Base-by-base conservation (phyloP, 2,329 filamentous ascomycete genomes). In the Fusarium camptoceras region DNA sequence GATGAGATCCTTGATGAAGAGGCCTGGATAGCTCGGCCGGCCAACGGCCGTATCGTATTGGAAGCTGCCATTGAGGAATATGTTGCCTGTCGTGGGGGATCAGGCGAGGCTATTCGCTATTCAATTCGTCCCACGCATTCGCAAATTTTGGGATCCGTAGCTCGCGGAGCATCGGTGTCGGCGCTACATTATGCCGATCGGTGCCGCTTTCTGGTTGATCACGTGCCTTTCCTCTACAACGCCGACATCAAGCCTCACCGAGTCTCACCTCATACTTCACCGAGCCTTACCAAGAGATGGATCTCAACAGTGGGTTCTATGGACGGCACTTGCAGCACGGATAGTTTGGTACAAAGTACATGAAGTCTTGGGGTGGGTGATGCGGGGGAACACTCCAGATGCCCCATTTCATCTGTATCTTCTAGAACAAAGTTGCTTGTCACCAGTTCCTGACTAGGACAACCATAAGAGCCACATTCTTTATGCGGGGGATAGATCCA, bases 351-450 rank as follows among this genome's bases (percentile, higher is more conserved):
- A 74, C 71, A 75, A 73, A 73, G 71, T 73, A 75, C 73, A 71
- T 61, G 64, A 61, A 55, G 59, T 44, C 50, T 71, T 69, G 64
- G 68, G 59, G 68, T 65, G 68, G 72, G 50, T 54, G 71, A 73
- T 75, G 73, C 72, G 73, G 73, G 73, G 73, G 66, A 70, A 61
- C 59, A 62, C 73, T 75, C 73, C 72, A 75, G 70, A 74, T 74
- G 72, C 72, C 72, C 73, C 73, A 71, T 75, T 47, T 57, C 70
- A 73, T 65, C 46, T 53, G 54, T 57, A 70, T 71, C 60, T 73
- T 75, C 68, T 75, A 67, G 72, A 75, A 72, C 43, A 51, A 58
- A 59, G 64, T 51, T 64, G 55, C 34, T 61, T 67, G 48, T 73
- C 56, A 49, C 56, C 67, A 62, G 72, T 75, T 63, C 73, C 73